phyloP scores from a whole-genome alignment of 352 stramenopile genomes.

The Phytophthora cryptogea region DNA sequence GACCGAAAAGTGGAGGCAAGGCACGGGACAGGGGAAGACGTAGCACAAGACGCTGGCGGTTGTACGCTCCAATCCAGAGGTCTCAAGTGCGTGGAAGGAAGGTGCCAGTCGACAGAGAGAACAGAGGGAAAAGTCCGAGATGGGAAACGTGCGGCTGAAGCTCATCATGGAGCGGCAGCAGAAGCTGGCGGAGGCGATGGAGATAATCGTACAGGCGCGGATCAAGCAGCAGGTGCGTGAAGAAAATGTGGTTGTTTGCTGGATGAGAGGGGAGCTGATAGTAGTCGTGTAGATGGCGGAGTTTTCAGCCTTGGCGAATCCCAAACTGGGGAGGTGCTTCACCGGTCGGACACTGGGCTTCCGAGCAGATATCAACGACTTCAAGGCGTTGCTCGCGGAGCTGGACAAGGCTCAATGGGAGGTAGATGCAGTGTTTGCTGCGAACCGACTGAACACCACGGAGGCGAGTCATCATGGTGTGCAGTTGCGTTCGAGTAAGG shows the following conservation, averaged over 20 bases:
- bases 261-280: background rate
- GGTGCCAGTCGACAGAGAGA: conserved; percentile 30
- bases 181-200: conserved; percentile 36
- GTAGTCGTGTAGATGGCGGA: conserved; percentile 24
- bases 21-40: background rate
- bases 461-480: conserved; percentile 36
- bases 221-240: conserved; percentile 28
- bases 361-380: conserved; percentile 26
- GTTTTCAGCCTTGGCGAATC: conserved; percentile 22
- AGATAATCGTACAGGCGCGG: conserved; percentile 34
- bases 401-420: conserved; percentile 22
- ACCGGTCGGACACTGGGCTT: conserved; percentile 26
- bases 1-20: background rate
- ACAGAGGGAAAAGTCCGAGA: conserved; percentile 37
- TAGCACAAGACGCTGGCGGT: conserved; percentile 9
- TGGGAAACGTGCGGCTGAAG: conserved; percentile 40
- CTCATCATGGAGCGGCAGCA: conserved; percentile 38
- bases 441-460: conserved; percentile 35
- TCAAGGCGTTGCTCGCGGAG: conserved; percentile 23
- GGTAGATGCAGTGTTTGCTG: conserved; percentile 30
- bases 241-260: background rate
- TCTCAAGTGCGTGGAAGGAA: conserved; percentile 35
- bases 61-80: conserved; percentile 5
- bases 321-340: conserved; percentile 19
- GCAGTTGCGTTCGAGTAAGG: conserved; percentile 28